Evolutionary conservation across 495 filamentous ascomycete genomes (phyloP).

Genomic region (Podospora bellae-mahoneyi): DNA sequence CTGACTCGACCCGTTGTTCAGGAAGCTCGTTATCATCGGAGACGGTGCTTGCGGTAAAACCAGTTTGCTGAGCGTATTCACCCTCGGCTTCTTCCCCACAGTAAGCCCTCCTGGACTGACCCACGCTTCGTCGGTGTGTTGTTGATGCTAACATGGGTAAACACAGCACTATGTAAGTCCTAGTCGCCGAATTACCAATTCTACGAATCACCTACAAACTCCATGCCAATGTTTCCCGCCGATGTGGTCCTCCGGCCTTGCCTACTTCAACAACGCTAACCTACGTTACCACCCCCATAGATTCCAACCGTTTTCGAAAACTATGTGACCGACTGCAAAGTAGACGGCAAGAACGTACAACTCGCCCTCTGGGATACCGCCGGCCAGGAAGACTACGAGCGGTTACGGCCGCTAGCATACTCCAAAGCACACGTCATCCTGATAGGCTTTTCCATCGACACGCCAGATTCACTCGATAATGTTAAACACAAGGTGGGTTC

Average conservation of each 20-base stretch:
- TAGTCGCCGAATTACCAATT: not conserved
- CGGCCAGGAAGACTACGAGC: slow-evolving; percentile 98
- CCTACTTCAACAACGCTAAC: slow-evolving; percentile 1
- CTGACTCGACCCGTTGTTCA: slow-evolving; percentile 35
- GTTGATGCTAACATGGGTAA: slow-evolving; percentile 20
- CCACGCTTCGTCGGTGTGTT: not conserved
- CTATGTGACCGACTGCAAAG: slow-evolving; percentile 98
- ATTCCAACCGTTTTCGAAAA: slow-evolving; percentile 99
- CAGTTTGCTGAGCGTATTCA: slow-evolving; percentile 95
- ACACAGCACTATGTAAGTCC: slow-evolving; percentile 68
- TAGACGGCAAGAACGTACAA: slow-evolving; percentile 97
- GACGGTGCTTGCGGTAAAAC: slow-evolving; percentile 99
- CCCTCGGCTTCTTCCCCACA: slow-evolving; percentile 94
- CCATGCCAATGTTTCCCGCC: not conserved
- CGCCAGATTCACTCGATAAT: slow-evolving; percentile 95
- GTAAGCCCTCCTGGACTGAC: slow-evolving; percentile 53
- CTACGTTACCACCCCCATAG: slow-evolving; percentile 43
- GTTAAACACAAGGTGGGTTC: slow-evolving; percentile 89
- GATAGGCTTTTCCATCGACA: slow-evolving; percentile 94
- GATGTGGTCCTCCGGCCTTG: not conserved
- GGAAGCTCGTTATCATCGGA: slow-evolving; percentile 98
- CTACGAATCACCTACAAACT: not conserved
- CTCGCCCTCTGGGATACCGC: slow-evolving; percentile 98
- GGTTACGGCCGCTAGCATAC: slow-evolving; percentile 90
- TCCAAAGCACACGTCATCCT: slow-evolving; percentile 96